Conservation (phyloP, 208 protist genomes). For the Trypanosoma melophagium region DNA sequence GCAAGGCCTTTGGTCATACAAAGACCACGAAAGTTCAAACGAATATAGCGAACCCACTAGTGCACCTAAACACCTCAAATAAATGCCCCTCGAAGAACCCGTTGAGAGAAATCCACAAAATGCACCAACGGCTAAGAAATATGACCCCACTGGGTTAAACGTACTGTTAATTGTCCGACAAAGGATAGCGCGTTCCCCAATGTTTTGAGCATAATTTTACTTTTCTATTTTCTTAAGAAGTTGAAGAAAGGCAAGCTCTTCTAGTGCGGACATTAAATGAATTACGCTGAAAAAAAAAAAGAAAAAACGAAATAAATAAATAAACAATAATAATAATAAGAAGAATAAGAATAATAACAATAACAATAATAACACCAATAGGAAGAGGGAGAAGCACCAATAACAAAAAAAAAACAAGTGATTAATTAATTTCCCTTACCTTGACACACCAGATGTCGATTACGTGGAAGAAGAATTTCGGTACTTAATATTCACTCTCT, state of each 20-base stretch:
- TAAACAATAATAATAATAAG: slow-evolving; percentile 2
- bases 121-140: slow-evolving; percentile 29
- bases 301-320: slow-evolving; percentile 6
- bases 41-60: slow-evolving; percentile 29
- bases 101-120: slow-evolving; percentile 23
- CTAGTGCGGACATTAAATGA: not conserved
- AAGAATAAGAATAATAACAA: not conserved
- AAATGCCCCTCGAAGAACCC: slow-evolving; percentile 3
- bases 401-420: slow-evolving; percentile 6
- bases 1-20: slow-evolving; percentile 30
- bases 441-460: too few relatives aligned
- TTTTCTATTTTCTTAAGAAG: slow-evolving; percentile 26
- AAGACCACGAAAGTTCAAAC: slow-evolving; percentile 35
- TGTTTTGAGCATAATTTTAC: slow-evolving; percentile 26
- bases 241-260: slow-evolving; percentile 34
- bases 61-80: slow-evolving; percentile 6
- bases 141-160: slow-evolving; percentile 37
- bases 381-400: not conserved
- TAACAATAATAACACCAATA: not conserved
- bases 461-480: too few relatives aligned
- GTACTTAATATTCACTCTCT: too few relatives aligned
- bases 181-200: slow-evolving; percentile 34
- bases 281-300: not conserved
- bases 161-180: slow-evolving; percentile 34
- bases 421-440: not conserved